Conservation (phyloP, 352 stramenopile species). For the Globisporangium alternatum region DNA sequence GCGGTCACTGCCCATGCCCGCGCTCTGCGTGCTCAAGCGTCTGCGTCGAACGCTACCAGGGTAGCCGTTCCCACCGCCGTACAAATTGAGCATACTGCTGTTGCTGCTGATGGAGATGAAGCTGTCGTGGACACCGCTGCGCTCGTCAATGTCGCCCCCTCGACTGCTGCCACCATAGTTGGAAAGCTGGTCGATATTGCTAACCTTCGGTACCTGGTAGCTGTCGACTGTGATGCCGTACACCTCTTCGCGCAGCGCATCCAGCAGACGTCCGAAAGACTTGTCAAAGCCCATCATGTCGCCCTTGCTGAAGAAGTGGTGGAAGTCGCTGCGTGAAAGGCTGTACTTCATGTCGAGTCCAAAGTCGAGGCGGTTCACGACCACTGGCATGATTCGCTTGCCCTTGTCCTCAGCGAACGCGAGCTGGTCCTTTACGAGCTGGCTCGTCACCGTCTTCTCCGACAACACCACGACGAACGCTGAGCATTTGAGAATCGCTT, state of each 20-base stretch:
- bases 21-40: slow-evolving; percentile 23
- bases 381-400: slow-evolving; percentile 75
- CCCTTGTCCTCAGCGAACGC: slow-evolving; percentile 84
- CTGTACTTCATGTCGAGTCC: slow-evolving; percentile 76
- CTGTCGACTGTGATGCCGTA: slow-evolving; percentile 56
- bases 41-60: slow-evolving; percentile 21
- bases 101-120: slow-evolving; percentile 28
- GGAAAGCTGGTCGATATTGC: slow-evolving; percentile 24
- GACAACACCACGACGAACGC: slow-evolving; percentile 72
- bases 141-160: slow-evolving; percentile 20
- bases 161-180: slow-evolving; percentile 20
- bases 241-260: slow-evolving; percentile 61
- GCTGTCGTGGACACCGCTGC: slow-evolving; percentile 36
- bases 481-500: slow-evolving; percentile 81
- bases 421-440: slow-evolving; percentile 76
- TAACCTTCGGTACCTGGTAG: slow-evolving; percentile 16
- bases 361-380: slow-evolving; percentile 65
- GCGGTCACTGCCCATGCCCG: slow-evolving; percentile 27
- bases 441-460: slow-evolving; percentile 65
- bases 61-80: slow-evolving; percentile 2
- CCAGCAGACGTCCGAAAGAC: slow-evolving; percentile 51
- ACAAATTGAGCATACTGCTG: slow-evolving; percentile 1
- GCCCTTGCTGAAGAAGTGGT: slow-evolving; percentile 75
- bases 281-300: slow-evolving; percentile 78
- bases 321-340: slow-evolving; percentile 75